Base-by-base conservation (phyloP, 2,329 filamentous ascomycete species). In the Aspergillus spinulosporus region DNA sequence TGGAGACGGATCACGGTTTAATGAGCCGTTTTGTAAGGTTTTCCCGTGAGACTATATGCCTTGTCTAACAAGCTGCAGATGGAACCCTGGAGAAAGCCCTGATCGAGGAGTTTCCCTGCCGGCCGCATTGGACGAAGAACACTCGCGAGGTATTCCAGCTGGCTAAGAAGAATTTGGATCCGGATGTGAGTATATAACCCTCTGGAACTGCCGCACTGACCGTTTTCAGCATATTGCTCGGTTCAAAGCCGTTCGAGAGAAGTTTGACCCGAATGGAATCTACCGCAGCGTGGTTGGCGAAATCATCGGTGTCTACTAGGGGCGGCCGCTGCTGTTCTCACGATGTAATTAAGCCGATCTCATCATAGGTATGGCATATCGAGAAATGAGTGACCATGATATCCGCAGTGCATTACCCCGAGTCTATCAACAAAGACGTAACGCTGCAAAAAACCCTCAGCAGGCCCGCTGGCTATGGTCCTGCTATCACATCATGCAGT, bases 71-170 rank as follows among this genome's bases (percentile, higher is more conserved):
- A 32, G 0, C 21, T 12, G 7, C 3, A 59, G 57, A 59, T 37
- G 49, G 36, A 4, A 50, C 47, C 4, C 45, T 59, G 1, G 52
- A 47, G 6, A 50, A 40, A 12, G 44, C 46, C 1, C 26, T 59
- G 37, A 44, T 59, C 21, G 31, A 49, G 8, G 57, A 59, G 28
- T 59, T 59, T 9, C 57, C 57, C 6, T 59, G 57, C 29, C 57
- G 57, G 4, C 57, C 57, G 11, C 57, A 59, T 12, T 59, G 57
- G 57, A 59, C 57, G 2, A 59, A 59, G 49, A 59, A 59, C 32
- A 59, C 52, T 5, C 37, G 57, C 5, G 57, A 59, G 7, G 57
- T 59, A 4, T 59, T 59, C n/a, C 29, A 49, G 4, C 31, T 59
- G 49, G 52, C 57, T 1, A 48, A 11, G 3, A 52, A 46, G 31